Base-by-base conservation (phyloP, 2,329 filamentous ascomycete species). In the Blastomyces parvus region DNA sequence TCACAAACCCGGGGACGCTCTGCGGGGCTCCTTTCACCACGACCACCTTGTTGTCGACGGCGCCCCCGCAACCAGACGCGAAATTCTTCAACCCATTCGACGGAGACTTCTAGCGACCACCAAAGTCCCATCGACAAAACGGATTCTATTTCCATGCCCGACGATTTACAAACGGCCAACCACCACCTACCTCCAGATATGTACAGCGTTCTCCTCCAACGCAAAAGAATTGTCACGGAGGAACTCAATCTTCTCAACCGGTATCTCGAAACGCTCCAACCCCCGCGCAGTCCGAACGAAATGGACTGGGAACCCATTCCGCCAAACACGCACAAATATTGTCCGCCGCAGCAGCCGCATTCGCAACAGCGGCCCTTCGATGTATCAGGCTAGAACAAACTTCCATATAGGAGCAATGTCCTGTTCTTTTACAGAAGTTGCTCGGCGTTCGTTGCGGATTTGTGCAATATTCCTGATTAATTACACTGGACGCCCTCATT, bases 271-370 rank as follows among this genome's bases (percentile, higher is more conserved):
- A 27, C 40, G 8, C 14, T 59, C 13, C 38, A 59, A 33, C 27
- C 53, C 27, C 22, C 11, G 40, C 40, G 13, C 8, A 44, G 6
- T 17, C 22, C n/a, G 40, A 44, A 59, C 19, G 14, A 59, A 25
- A 59, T 59, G 56, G 56, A 59, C 38, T 59, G 56, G 56, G 56
- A 44, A 38, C 56, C 53, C 53, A 38, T 56, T 36, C 33, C 33
- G 19, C 53, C 53, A 38, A n/a, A n/a, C n/a, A 11, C 22, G 4
- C 11, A n/a, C 13, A 30, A 7, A 14, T 22, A 46, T 44, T 38
- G 11, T 13, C 3, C 4, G 25, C 56, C 11, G 25, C 56, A 59
- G 56, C 56, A 38, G 55, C 30, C 6, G 22, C 33, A 42, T 36
- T 9, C 19, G 25, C 38, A 30, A n/a, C 36, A 44, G 8, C 11